Evolutionary conservation across 2,329 filamentous ascomycete species (phyloP).

Genomic region (Clarireedia sp.): DNA sequence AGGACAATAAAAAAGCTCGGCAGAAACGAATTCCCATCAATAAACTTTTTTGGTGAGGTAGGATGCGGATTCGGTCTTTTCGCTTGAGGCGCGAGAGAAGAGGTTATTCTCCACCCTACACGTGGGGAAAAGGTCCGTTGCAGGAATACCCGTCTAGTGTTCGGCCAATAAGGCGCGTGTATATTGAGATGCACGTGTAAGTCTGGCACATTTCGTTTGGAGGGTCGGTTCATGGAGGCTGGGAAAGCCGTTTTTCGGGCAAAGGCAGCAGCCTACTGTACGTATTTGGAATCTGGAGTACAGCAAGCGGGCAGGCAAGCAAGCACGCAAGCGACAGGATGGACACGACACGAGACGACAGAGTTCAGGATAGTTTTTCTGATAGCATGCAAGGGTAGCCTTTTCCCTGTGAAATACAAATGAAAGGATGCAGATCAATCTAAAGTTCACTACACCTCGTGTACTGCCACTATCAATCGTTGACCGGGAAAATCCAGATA

Average conservation of each 20-base stretch:
- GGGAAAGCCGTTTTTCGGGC: too few species aligned
- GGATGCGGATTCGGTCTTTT: too few species aligned
- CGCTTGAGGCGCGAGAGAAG: too few species aligned
- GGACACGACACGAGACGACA: too few species aligned
- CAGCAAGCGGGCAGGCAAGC: too few species aligned
- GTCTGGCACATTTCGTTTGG: background rate
- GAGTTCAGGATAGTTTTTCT: too few species aligned
- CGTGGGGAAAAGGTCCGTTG: background rate
- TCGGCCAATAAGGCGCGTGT: background rate
- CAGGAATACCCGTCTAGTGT: background rate
- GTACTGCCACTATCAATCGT: too few species aligned
- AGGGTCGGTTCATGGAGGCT: background rate
- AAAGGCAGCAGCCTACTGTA: too few species aligned
- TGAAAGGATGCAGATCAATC: slow-evolving; percentile 6
- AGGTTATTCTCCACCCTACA: background rate
- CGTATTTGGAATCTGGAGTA: too few species aligned
- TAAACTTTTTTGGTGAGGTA: too few species aligned
- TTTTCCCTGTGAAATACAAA: slow-evolving; percentile 1
- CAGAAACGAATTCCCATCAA: too few species aligned
- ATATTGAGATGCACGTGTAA: background rate
- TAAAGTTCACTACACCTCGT: background rate
- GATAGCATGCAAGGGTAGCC: background rate
- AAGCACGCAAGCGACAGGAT: too few species aligned
- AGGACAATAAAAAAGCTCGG: background rate
- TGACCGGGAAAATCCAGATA: background rate